Percentiles rank a stretch among this genome's conserved stretches.
These are phyloP conservation scores for Leucosporidium yakuticum DNA, from an alignment of 768 basidiomycete genomes.

Conservation along the genomic window DNA sequence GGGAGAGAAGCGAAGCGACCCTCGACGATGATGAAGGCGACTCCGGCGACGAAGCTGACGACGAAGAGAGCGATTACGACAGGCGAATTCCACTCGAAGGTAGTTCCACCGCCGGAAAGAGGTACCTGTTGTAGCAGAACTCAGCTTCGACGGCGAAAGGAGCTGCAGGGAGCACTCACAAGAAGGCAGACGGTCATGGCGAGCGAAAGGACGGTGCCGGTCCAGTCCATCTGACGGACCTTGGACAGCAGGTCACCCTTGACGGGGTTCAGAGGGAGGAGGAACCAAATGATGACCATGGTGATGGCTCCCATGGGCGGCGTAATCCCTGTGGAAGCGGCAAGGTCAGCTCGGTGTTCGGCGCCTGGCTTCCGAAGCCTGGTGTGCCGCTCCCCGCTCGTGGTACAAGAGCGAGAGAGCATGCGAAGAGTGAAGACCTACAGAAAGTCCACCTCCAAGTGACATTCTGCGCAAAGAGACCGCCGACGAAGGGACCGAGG, in stretches of 20 bases:
- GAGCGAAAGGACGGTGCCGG: constrained; percentile 37
- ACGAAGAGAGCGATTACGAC: constrained; percentile 36
- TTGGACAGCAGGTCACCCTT: constrained; percentile 33
- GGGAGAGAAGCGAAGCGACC: constrained; percentile 34
- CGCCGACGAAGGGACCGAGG: constrained; percentile 39
- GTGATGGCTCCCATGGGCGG: constrained; percentile 29
- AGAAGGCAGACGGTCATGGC: constrained; percentile 37
- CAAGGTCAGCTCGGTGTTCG: background rate
- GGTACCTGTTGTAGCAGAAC: constrained; percentile 17
- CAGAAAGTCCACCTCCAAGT: constrained; percentile 41
- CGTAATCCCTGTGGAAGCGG: constrained; percentile 25
- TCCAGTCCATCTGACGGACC: constrained; percentile 39
- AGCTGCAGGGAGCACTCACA: constrained; percentile 20
- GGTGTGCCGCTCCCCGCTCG: no score
- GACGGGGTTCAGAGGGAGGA: constrained; percentile 38
- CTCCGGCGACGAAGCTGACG: constrained; percentile 19
- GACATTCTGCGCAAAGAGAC: constrained; percentile 32
- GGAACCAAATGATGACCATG: constrained; percentile 36
- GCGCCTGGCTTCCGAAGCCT: no score
- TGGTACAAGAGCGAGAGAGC: no score
- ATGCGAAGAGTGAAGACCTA: background rate
- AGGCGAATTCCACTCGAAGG: constrained; percentile 35
- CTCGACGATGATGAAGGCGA: constrained; percentile 32
- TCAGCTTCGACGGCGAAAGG: background rate
- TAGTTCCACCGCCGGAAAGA: constrained; percentile 38